phyloP scores from a whole-genome alignment of 106 monocot species.

The Alisma plantagoaquatica region DNA sequence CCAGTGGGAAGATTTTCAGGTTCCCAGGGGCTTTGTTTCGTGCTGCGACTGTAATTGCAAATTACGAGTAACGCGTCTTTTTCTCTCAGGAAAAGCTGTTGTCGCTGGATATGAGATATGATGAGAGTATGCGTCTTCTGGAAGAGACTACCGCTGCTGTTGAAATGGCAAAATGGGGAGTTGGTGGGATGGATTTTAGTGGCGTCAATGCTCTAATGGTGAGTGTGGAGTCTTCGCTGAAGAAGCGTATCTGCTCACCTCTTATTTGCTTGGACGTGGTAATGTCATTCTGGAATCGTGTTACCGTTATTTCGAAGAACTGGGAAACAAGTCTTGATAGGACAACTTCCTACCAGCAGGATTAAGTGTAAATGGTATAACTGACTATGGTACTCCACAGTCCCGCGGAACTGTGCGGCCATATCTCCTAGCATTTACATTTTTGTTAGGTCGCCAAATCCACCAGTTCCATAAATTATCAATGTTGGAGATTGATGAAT shows the following conservation, averaged over 20 bases:
- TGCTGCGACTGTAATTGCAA: neutral
- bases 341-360: too few relatives aligned
- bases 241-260: too few relatives aligned
- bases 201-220: conserved; percentile 45
- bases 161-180: conserved; percentile 42
- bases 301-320: neutral
- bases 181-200: conserved; percentile 48
- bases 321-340: neutral
- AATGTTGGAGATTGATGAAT: too few relatives aligned
- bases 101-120: conserved; percentile 37
- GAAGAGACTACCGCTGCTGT: conserved; percentile 71
- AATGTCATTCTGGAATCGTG: too few relatives aligned
- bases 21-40: too few relatives aligned
- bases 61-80: neutral
- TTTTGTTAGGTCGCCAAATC: too few relatives aligned
- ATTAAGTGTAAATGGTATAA: too few relatives aligned
- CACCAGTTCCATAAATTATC: too few relatives aligned
- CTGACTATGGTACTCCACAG: too few relatives aligned
- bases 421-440: too few relatives aligned
- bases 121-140: conserved; percentile 51
- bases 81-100: conserved; percentile 33
- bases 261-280: neutral
- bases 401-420: too few relatives aligned
- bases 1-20: neutral
- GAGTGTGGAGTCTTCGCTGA: too few relatives aligned